Conservation (phyloP, 495 filamentous ascomycete genomes). For the Xylaria nigripes region DNA sequence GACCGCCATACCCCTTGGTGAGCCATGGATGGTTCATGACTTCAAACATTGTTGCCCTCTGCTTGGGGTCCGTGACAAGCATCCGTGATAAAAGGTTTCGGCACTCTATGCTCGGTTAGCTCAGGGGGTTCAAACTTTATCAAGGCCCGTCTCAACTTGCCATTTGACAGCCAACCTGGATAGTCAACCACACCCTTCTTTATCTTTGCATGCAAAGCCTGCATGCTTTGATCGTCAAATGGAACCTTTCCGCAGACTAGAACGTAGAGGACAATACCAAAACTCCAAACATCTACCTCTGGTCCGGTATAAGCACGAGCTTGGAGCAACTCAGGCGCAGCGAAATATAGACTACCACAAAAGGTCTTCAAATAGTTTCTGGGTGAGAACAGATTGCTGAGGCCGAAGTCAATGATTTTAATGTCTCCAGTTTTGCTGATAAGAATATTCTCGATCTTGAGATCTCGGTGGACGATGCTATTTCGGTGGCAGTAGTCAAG, state of each 20-base stretch:
- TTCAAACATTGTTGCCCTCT: constrained; percentile 78
- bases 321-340: constrained; percentile 88
- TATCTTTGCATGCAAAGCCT: constrained; percentile 95
- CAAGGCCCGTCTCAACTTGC: constrained; percentile 41
- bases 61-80: constrained; percentile 88
- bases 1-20: constrained; percentile 77
- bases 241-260: constrained; percentile 97
- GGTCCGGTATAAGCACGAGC: constrained; percentile 91
- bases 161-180: constrained; percentile 80
- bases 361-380: constrained; percentile 87
- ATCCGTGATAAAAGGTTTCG: constrained; percentile 89
- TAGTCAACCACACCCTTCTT: constrained; percentile 97
- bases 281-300: constrained; percentile 98
- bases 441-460: constrained; percentile 99
- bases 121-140: neutral
- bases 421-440: constrained; percentile 99
- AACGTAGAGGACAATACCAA: constrained; percentile 98
- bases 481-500: constrained; percentile 98
- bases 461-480: constrained; percentile 93
- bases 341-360: constrained; percentile 97
- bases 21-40: constrained; percentile 98
- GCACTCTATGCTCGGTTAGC: constrained; percentile 60
- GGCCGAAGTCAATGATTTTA: constrained; percentile 98
- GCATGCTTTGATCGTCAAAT: constrained; percentile 99
- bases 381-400: constrained; percentile 94